A percentile compares a stretch with the other conserved stretches of the same genome.
Conservation (phyloP, 2,329 filamentous ascomycete genomes). For the Colletotrichum sp. region DNA sequence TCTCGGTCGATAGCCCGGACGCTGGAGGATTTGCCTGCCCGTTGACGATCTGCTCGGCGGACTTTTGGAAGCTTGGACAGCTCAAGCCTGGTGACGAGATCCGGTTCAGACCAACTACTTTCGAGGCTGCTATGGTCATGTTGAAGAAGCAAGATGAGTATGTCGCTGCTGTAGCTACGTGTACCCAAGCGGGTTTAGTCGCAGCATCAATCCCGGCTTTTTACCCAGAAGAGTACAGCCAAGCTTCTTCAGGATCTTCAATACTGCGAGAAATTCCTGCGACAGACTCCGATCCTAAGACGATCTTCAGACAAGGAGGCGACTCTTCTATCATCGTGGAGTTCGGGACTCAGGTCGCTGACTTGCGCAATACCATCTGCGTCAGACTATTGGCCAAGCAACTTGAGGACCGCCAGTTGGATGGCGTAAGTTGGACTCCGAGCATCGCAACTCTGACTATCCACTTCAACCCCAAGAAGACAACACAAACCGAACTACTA, state of each 20-base stretch:
- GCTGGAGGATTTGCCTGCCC: constrained; percentile 36
- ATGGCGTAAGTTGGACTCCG: neutral
- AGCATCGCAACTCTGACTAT: neutral
- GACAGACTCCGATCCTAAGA: neutral
- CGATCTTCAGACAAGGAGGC: neutral
- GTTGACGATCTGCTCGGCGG: constrained; percentile 32
- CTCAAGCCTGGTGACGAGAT: constrained; percentile 32
- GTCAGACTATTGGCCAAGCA: neutral
- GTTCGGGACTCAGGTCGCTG: neutral
- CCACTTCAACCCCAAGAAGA: neutral
- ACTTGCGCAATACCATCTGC: neutral
- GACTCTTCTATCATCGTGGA: neutral
- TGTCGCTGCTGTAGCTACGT: neutral
- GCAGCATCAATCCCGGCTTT: neutral
- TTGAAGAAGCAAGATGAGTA: neutral
- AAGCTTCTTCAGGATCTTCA: neutral
- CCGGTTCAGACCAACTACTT: neutral
- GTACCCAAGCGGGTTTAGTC: neutral
- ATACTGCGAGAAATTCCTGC: neutral
- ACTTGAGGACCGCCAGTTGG: neutral
- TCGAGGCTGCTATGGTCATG: neutral
- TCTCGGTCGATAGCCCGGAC: constrained; percentile 35
- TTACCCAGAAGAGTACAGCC: neutral
- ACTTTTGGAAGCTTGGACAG: constrained; percentile 41
- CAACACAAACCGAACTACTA: neutral